Evolutionary conservation across 768 basidiomycete genomes (phyloP), one percentile per base, ranked within the genome.

Genomic region (Imleria badia): DNA sequence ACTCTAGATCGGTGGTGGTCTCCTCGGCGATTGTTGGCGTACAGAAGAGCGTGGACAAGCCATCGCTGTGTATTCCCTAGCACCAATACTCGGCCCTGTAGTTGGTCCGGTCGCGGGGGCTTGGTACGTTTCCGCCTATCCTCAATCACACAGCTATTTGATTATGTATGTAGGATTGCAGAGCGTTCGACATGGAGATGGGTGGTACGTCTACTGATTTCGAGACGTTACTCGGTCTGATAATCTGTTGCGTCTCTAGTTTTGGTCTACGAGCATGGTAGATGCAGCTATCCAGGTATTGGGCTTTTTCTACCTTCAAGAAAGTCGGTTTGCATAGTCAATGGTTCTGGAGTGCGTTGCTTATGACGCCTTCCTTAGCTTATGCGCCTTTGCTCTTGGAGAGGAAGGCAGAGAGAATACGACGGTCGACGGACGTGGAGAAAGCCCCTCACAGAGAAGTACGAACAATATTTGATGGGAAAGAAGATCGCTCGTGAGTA

Each of bases 151-250:
- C 19, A 3, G 14, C 13, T 20, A 20, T 42, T 23, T 48, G 5
- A 46, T 31, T 19, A 0, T 31, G 59, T 65, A 13, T 65, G 60
- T 15, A 79, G 59, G 74, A 80, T 90, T 26, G 81, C 82, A 0
- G 73, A 87, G 39, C 73, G 71, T 35, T 78, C 84, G 0, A 84
- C 83, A 0, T 89, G 87, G 87, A 73, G 84, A 66, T 89, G 86
- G 86, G 85, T 87, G 30, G 82, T 81, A 66, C 39, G 81, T 75
- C 6, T 35, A 13, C 4, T 41, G 20, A 5, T 39, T 35, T 36
- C 3, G 0, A 17, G 3, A 7, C 12, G 0, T 41, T 15, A 13
- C 19, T 35, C 20, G 8, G 12, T 26, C 15, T 4, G 7, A 49
- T 49, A 22, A 43, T 3, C 3, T 40, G 4, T 29, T 41, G 17